Evolutionary conservation across 73 alveolate species (phyloP).

Genomic region (Urostyla sp.): DNA sequence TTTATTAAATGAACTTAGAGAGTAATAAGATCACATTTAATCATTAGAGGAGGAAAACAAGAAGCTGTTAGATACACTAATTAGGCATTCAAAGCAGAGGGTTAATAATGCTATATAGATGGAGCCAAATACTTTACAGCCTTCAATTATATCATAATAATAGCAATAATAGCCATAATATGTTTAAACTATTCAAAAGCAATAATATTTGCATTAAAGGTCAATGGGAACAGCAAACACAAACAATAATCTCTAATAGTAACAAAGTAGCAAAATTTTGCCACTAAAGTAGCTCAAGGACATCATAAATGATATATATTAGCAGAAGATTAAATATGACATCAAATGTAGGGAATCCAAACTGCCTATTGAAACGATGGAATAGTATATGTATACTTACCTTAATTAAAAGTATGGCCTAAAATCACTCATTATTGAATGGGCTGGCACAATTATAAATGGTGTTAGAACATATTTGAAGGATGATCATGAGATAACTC

Average conservation of each 20-base stretch:
- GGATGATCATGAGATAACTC: conserved; percentile 89
- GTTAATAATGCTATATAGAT: conserved; percentile 15
- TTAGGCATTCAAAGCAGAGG: conserved; percentile 46
- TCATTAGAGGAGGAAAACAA: conserved; percentile 56
- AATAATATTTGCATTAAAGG: background rate
- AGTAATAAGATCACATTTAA: conserved; percentile 40
- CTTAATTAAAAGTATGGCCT: conserved; percentile 92
- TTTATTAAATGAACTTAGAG: conserved; percentile 21
- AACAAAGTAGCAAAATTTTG: conserved; percentile 52
- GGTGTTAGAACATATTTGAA: conserved; percentile 80
- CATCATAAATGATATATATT: conserved; percentile 83
- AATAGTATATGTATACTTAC: conserved; percentile 90
- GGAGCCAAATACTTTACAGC: background rate
- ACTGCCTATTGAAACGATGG: conserved; percentile 92
- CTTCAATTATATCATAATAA: background rate
- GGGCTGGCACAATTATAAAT: conserved; percentile 86
- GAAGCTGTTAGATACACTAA: conserved; percentile 41
- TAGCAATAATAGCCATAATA: background rate
- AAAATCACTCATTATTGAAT: conserved; percentile 85
- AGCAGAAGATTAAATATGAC: conserved; percentile 86
- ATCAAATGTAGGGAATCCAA: conserved; percentile 81
- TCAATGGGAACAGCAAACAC: background rate
- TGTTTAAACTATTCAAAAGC: background rate
- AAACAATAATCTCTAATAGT: background rate
- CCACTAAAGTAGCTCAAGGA: conserved; percentile 89